Percentiles rank a stretch among this genome's conserved stretches.
Conservation (phyloP, 306 rosid species). For the Aeschynomene evenia region DNA sequence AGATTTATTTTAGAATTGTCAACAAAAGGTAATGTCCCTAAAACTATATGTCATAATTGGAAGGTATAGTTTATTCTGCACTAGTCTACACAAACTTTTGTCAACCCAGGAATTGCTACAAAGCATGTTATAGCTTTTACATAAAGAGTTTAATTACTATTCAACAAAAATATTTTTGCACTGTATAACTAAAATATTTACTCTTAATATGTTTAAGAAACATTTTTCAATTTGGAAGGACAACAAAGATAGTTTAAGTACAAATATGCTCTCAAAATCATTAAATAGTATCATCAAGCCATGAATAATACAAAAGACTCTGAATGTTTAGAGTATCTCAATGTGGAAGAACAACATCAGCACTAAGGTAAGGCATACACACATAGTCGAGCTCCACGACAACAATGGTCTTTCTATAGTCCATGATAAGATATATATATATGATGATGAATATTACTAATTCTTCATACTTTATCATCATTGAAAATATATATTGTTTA, state of each 20-base stretch:
- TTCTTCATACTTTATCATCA: too few relatives aligned
- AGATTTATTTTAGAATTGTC: background rate
- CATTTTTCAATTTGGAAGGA: background rate
- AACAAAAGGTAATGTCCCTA: background rate
- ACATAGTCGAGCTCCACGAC: background rate
- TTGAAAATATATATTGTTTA: background rate
- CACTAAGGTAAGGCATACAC: conserved; percentile 9
- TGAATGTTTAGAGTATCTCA: background rate
- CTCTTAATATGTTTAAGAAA: too few relatives aligned
- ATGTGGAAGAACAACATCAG: background rate
- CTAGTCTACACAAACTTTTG: too few relatives aligned
- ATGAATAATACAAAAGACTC: background rate
- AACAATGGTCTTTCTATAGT: conserved; percentile 47
- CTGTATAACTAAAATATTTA: too few relatives aligned
- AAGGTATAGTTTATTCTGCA: background rate
- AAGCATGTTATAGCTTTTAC: too few relatives aligned
- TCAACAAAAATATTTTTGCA: too few relatives aligned
- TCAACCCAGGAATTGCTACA: too few relatives aligned
- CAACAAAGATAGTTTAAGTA: background rate
- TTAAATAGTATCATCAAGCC: background rate
- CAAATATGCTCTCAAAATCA: background rate
- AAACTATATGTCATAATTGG: background rate
- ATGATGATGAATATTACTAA: conserved; percentile 33
- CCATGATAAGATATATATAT: too few relatives aligned
- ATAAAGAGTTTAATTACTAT: too few relatives aligned